Conservation (phyloP, 2,329 filamentous ascomycete species). For the Aspergillus bombycis region DNA sequence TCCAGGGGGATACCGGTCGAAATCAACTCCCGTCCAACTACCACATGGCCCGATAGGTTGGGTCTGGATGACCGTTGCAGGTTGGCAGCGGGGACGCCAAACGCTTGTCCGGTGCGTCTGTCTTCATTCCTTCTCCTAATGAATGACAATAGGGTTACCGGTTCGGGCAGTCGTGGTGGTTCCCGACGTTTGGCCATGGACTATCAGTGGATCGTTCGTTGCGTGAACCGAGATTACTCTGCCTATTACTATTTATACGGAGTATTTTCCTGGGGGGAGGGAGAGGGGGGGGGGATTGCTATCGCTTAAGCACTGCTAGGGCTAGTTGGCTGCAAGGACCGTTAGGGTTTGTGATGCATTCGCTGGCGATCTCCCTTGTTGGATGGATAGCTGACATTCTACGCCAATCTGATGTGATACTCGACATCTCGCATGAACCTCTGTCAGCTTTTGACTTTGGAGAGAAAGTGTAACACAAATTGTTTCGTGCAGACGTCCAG, state of each 20-base stretch:
- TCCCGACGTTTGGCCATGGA: not conserved
- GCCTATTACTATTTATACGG: not conserved
- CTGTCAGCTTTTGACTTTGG: not conserved
- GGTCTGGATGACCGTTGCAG: not conserved
- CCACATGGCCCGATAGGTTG: not conserved
- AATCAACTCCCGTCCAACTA: not conserved
- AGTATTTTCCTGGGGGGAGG: too few relatives aligned
- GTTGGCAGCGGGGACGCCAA: not conserved
- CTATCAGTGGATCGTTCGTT: not conserved
- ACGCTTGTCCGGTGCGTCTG: not conserved
- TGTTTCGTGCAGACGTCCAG: not conserved
- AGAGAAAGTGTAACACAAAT: not conserved
- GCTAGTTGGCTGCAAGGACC: not conserved
- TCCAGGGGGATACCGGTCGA: not conserved
- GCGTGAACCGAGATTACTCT: not conserved
- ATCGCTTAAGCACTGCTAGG: not conserved
- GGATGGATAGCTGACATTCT: not conserved
- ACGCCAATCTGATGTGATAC: not conserved
- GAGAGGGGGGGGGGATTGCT: too few relatives aligned
- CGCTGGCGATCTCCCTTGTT: not conserved
- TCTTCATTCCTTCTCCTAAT: not conserved
- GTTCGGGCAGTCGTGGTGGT: not conserved
- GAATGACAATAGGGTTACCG: not conserved
- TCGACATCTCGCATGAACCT: not conserved
- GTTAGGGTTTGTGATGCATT: not conserved